phyloP scores from a whole-genome alignment of 2,329 filamentous ascomycete species.

The Aspergillus calidoustus region DNA sequence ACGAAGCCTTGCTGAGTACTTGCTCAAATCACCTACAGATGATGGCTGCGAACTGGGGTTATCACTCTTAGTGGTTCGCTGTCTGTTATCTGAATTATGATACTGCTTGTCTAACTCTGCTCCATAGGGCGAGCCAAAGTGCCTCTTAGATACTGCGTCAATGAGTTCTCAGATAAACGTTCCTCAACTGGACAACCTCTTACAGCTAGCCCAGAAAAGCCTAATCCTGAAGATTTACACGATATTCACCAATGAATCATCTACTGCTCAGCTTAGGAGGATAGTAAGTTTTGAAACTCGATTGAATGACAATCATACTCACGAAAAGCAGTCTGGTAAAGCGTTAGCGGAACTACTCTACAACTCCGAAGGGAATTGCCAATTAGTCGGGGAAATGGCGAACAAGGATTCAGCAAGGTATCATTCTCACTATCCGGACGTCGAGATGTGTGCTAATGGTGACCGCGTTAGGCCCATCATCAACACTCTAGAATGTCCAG shows the following conservation, averaged over 20 bases:
- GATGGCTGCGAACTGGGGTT: conserved; percentile 20
- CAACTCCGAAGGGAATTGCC: conserved; percentile 17
- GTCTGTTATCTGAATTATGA: not conserved
- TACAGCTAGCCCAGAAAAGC: conserved; percentile 7
- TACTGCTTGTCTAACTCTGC: conserved; percentile 12
- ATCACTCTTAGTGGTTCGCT: conserved; percentile 25
- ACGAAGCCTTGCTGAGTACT: conserved; percentile 19
- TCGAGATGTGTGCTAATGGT: conserved; percentile 1
- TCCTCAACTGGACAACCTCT: not conserved
- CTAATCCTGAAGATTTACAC: conserved; percentile 8
- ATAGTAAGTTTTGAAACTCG: conserved; percentile 22
- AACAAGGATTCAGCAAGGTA: conserved; percentile 8
- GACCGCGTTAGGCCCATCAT: not conserved
- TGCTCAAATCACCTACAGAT: conserved; percentile 21
- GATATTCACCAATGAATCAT: conserved; percentile 17
- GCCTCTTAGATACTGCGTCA: not conserved
- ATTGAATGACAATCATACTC: conserved; percentile 8
- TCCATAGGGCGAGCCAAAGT: conserved; percentile 18
- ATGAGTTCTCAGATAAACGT: conserved; percentile 8
- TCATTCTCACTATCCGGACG: not conserved
- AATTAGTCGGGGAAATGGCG: not conserved
- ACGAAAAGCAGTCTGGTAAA: conserved; percentile 29
- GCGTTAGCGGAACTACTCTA: conserved; percentile 28
- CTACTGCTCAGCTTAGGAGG: conserved; percentile 14
- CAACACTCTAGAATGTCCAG: conserved; percentile 9